Conservation (phyloP, 1,139 yeast species). For the Suhomyces guaymorum region DNA sequence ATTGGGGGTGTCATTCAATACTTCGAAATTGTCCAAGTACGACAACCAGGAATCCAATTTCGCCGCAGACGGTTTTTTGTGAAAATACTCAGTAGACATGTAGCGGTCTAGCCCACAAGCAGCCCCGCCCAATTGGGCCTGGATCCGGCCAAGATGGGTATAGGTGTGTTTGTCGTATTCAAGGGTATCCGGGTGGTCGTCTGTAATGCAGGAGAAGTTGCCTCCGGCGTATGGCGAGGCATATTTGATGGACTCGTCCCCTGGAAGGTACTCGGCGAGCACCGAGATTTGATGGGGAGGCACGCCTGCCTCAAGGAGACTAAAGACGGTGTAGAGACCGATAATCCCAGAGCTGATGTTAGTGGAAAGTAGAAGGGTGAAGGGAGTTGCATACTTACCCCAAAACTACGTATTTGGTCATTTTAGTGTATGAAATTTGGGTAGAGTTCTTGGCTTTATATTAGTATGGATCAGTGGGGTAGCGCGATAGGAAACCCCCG, state of each 20-base stretch:
- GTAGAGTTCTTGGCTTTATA: too few species aligned
- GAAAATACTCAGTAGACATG: conserved; percentile 59
- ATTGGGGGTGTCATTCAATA: conserved; percentile 41
- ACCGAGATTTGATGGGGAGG: conserved; percentile 52
- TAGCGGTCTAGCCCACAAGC: conserved; percentile 56
- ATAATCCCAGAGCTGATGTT: conserved; percentile 60
- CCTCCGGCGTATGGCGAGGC: conserved; percentile 87
- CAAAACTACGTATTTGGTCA: conserved; percentile 33
- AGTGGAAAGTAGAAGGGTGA: conserved; percentile 1
- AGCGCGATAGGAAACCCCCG: too few species aligned
- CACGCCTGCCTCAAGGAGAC: conserved; percentile 48
- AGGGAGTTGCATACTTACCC: conserved; percentile 27
- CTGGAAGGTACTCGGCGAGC: conserved; percentile 66
- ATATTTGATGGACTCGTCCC: conserved; percentile 67
- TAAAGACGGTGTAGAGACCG: conserved; percentile 66
- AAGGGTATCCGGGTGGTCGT: conserved; percentile 52
- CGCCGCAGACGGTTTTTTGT: conserved; percentile 38
- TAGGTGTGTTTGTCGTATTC: conserved; percentile 58
- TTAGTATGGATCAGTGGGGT: too few species aligned
- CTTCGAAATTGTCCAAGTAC: conserved; percentile 47
- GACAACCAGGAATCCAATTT: conserved; percentile 47
- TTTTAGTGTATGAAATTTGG: too few species aligned
- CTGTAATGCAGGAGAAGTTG: conserved; percentile 66
- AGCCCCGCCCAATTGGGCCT: conserved; percentile 50
- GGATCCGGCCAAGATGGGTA: conserved; percentile 44